Evolutionary conservation across 495 filamentous ascomycete species (phyloP).

Genomic region (Sordaria brevicollis): DNA sequence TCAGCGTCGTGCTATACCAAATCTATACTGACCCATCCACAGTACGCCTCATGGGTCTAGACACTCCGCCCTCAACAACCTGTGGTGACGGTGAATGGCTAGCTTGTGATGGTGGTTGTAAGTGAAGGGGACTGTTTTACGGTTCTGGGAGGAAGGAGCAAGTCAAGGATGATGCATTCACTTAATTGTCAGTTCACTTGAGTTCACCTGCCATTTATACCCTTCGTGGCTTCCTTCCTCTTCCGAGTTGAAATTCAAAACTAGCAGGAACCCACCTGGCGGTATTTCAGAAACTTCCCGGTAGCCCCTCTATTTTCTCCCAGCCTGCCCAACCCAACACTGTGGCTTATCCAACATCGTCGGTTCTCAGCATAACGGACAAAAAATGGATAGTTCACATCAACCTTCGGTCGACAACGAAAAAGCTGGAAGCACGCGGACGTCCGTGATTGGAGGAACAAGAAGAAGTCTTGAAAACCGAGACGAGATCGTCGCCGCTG

Average conservation of each 20-base stretch:
- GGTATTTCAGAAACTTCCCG: not conserved
- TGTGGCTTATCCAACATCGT: not conserved
- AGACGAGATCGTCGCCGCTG: slow-evolving; percentile 24
- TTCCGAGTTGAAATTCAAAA: not conserved
- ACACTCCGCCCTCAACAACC: no score
- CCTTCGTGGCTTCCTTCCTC: not conserved
- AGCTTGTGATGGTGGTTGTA: not conserved
- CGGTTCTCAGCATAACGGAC: not conserved
- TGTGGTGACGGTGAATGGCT: not conserved
- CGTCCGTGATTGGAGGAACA: no score
- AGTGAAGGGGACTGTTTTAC: not conserved
- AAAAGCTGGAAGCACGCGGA: not conserved
- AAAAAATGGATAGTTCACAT: not conserved
- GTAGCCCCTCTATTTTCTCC: not conserved
- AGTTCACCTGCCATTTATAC: not conserved
- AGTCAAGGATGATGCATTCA: not conserved
- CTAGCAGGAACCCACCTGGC: not conserved
- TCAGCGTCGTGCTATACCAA: not conserved
- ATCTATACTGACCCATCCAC: no score
- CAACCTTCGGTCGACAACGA: not conserved
- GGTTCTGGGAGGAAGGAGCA: not conserved
- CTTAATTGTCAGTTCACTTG: not conserved
- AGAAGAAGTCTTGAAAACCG: not conserved
- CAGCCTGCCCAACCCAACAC: not conserved
- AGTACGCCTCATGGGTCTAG: not conserved